phyloP scores from a whole-genome alignment of 2,329 filamentous ascomycete genomes.

The Calonectria naviculata region DNA sequence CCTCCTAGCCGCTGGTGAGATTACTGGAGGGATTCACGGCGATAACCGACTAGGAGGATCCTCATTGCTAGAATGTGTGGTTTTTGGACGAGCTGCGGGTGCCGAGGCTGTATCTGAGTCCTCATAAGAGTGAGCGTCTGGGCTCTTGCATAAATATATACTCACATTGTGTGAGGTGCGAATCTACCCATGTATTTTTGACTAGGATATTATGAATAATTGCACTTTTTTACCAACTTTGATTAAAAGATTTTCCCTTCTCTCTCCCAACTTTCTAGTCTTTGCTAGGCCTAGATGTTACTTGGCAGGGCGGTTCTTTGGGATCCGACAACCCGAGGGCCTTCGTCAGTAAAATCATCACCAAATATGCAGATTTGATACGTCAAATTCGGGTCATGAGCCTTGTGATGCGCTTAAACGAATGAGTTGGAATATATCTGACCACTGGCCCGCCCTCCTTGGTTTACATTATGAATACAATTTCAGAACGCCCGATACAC shows the following conservation, averaged over 20 bases:
- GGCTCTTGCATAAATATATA: slow-evolving; percentile 9
- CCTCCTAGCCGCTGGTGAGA: slow-evolving; percentile 72
- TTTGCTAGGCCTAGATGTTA: not conserved
- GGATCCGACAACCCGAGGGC: too few species aligned
- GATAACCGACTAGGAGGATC: slow-evolving; percentile 72
- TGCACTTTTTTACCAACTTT: not conserved
- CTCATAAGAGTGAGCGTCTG: not conserved
- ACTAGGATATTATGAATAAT: not conserved
- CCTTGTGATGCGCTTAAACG: not conserved
- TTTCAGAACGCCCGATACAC: not conserved
- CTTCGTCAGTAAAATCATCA: too few species aligned
- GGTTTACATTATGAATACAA: not conserved
- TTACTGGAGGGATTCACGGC: slow-evolving; percentile 73
- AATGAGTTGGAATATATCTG: not conserved
- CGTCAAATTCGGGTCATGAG: too few species aligned
- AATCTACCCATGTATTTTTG: slow-evolving; percentile 2
- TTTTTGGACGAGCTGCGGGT: slow-evolving; percentile 71
- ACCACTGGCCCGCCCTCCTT: too few species aligned
- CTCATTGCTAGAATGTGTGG: slow-evolving; percentile 71
- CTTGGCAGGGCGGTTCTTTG: too few species aligned
- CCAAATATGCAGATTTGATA: too few species aligned
- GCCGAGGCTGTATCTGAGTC: slow-evolving; percentile 27
- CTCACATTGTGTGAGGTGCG: slow-evolving; percentile 37
- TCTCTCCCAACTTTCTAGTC: not conserved
- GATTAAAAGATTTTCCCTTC: not conserved